These are phyloP conservation scores for Bryoglossum gracile DNA, from an alignment of 495 filamentous ascomycete species.

Conservation along the genomic window DNA sequence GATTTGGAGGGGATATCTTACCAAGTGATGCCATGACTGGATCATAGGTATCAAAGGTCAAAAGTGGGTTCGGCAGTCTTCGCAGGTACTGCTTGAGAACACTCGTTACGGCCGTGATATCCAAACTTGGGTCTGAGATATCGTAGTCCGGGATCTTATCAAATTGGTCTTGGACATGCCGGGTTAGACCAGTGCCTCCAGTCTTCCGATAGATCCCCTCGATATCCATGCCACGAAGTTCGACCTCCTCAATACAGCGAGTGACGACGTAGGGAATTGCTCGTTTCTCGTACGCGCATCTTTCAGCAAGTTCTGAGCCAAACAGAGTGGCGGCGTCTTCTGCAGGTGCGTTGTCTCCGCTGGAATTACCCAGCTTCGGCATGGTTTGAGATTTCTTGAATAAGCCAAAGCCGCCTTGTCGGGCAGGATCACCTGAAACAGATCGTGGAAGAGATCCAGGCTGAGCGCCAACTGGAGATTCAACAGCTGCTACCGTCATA, in stretches of 20 bases:
- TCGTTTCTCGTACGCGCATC: slow-evolving; percentile 82
- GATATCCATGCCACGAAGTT: slow-evolving; percentile 92
- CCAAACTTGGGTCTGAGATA: slow-evolving; percentile 85
- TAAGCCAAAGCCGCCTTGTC: slow-evolving; percentile 59
- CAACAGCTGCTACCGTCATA: slow-evolving; percentile 45
- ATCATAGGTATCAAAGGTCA: slow-evolving; percentile 92
- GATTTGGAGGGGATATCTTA: slow-evolving; percentile 30
- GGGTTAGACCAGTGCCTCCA: slow-evolving; percentile 80
- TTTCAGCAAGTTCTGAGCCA: slow-evolving; percentile 79
- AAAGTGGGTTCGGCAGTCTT: slow-evolving; percentile 81
- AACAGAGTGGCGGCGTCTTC: slow-evolving; percentile 64
- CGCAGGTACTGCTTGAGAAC: slow-evolving; percentile 97
- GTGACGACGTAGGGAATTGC: slow-evolving; percentile 86
- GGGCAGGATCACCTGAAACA: slow-evolving; percentile 27
- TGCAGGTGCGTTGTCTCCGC: slow-evolving; percentile 44
- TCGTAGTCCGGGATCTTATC: slow-evolving; percentile 78
- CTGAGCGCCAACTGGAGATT: slow-evolving; percentile 33
- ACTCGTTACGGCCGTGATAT: slow-evolving; percentile 94
- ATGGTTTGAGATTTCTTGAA: slow-evolving; percentile 48
- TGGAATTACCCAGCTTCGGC: slow-evolving; percentile 45
- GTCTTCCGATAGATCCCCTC: slow-evolving; percentile 99
- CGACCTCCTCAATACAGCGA: slow-evolving; percentile 96
- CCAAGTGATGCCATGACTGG: slow-evolving; percentile 70
- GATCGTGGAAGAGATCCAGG: slow-evolving; percentile 17
- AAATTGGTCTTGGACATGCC: slow-evolving; percentile 81